Evolutionary conservation across 202 grass and related monocot species (phyloP).

Genomic region (Dendrocalamus latiflorus): DNA sequence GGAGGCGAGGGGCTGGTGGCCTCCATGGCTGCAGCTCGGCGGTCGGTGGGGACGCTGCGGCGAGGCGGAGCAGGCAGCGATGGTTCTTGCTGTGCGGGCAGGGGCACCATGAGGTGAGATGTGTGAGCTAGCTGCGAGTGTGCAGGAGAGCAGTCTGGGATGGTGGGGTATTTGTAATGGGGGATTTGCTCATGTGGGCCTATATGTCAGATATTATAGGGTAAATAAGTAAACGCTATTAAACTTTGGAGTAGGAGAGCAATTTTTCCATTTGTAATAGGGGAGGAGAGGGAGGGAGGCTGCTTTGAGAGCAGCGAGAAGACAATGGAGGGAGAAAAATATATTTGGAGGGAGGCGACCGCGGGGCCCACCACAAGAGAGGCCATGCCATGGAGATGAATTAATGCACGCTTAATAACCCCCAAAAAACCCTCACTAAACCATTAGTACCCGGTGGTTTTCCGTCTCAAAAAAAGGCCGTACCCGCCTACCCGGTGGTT

Average conservation of each 20-base stretch:
- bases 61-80: neutral
- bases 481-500: neutral
- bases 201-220: no score
- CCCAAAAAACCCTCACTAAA: neutral
- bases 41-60: neutral
- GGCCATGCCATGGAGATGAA: neutral
- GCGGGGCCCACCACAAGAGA: neutral
- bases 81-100: conserved; percentile 18
- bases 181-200: no score
- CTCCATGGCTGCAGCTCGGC: conserved; percentile 41
- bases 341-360: conserved; percentile 4
- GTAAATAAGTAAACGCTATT: no score
- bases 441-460: neutral
- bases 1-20: conserved; percentile 10
- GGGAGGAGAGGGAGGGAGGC: neutral
- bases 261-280: no score
- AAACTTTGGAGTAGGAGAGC: no score
- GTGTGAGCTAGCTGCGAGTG: conserved; percentile 30
- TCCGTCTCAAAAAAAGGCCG: neutral
- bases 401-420: neutral
- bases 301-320: neutral
- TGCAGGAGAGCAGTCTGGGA: conserved; percentile 17
- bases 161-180: conserved; percentile 61
- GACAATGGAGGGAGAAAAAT: neutral
- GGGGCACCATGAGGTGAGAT: conserved; percentile 39